Evolutionary conservation across 1,139 yeast genomes (phyloP), one percentile per base, ranked within the genome.

Genomic region (Chernovozyma aurita): DNA sequence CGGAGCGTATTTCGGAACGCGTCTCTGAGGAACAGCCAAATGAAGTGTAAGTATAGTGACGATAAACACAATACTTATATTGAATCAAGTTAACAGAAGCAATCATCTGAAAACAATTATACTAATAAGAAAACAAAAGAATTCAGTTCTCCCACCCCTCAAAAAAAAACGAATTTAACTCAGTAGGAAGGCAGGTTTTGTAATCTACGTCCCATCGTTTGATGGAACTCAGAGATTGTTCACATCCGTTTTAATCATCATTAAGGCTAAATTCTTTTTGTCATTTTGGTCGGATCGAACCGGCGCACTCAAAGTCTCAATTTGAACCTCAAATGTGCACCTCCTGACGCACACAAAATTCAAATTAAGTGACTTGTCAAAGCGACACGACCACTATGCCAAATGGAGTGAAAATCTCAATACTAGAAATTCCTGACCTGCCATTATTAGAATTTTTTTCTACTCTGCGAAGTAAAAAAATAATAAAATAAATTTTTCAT

Each of bases 181-280:
- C 74, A 69, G 74, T 67, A 69, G 75, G 74, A 69, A 69, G 74
- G 74, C 74, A 68, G 73, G 72, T 55, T 66, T 62, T 65, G 53
- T 69, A 69, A 69, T 69, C 75, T 52, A 66, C 48, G 70, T 51
- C 49, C 37, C 47, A 51, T 52, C 71, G 70, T 65, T 44, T 48
- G 69, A 55, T 47, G 43, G 42, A 50, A 61, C 73, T 69, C 74
- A 69, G 75, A 68, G 74, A 69, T 69, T 69, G 75, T 69, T 69
- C 75, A 69, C 74, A 69, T 68, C 74, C 73, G 52, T 68, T 57
- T 65, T 64, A 48, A 49, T 68, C 73, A 67, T 68, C 74, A 69
- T 54, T 50, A 53, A 50, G 49, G 53, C 50, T 50, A 40, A 40
- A 35, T 34, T 40, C 41, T 40, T 26, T 13, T 12, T n/a, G n/a